Conservation (phyloP, 1,284 basidiomycete genomes). For the Cryptococcus amylolentus region DNA sequence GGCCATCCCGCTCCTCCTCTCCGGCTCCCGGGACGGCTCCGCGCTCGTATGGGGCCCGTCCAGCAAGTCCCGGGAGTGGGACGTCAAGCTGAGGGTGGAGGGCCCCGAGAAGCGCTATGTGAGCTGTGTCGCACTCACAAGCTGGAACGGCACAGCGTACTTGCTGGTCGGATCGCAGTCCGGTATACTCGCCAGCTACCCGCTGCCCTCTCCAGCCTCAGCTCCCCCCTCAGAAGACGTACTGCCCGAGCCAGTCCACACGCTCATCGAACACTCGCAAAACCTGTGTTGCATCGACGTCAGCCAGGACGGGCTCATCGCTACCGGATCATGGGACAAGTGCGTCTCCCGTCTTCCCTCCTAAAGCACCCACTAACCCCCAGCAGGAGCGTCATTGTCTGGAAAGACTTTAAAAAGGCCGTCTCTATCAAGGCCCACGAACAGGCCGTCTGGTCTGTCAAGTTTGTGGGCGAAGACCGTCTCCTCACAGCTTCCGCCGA, state of each 20-base stretch:
- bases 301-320: slow-evolving; percentile 64
- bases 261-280: slow-evolving; percentile 80
- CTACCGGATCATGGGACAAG: slow-evolving; percentile 98
- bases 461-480: slow-evolving; percentile 72
- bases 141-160: slow-evolving; percentile 57
- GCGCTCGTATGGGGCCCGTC: slow-evolving; percentile 76
- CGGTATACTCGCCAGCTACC: slow-evolving; percentile 73
- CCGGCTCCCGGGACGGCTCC: slow-evolving; percentile 83
- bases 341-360: slow-evolving; percentile 49
- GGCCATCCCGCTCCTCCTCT: slow-evolving; percentile 58
- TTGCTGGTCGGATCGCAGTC: slow-evolving; percentile 81
- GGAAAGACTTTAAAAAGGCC: slow-evolving; percentile 73
- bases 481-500: slow-evolving; percentile 87
- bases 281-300: slow-evolving; percentile 87
- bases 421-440: slow-evolving; percentile 80
- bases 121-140: slow-evolving; percentile 50
- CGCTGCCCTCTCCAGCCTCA: slow-evolving; percentile 26
- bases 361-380: background rate
- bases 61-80: slow-evolving; percentile 57
- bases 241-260: slow-evolving; percentile 68
- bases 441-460: slow-evolving; percentile 92
- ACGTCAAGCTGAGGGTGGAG: slow-evolving; percentile 74
- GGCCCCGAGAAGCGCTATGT: slow-evolving; percentile 67
- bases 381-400: slow-evolving; percentile 85
- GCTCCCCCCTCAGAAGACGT: slow-evolving; percentile 54